Evolutionary conservation across 345 rosid species (phyloP), one percentile per base, ranked within the genome.

Genomic region (Camelina laxa): DNA sequence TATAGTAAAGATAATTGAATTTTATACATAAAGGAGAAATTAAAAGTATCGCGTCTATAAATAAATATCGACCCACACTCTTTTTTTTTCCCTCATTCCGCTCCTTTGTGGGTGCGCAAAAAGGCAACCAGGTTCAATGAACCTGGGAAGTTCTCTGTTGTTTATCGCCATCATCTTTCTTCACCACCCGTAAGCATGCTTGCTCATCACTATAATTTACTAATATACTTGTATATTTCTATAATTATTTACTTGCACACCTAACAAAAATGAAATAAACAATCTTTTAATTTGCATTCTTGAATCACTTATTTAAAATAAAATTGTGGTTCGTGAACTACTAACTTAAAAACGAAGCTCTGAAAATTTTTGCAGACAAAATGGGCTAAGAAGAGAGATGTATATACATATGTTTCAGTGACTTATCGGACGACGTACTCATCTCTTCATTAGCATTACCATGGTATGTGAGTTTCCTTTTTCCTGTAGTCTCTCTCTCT

Each of bases 91-190:
- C 42, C 41, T 44, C 53, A 75, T 62, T 33, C 24, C 11, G 58
- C 16, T 63, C 65, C 73, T 67, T 15, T 60, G 69, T 51, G 36
- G 56, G 69, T 69, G 69, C 66, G 14, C 50, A 16, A 41, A 76
- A 69, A 62, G 70, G 75, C 70, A 69, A 41, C 80, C 65, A 76
- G 60, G 70, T 76, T 76, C 80, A 76, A 44, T 76, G 80, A 76
- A 69, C 65, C 80, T 76, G 70, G 65, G 21, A 36, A 9, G 9
- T 44, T 62, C 51, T 60, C 42, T 55, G 75, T 62, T 76, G 59
- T 69, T 55, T 70, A 56, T 61, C 63, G n/a, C 35, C 39, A 39
- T 22, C 62, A 68, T 41, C 69, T 17, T 67, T 67, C 78, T 59
- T 49, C 60, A 42, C 69, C 57, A 44, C 19, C 6, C 73, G 61